Conservation (phyloP, 2,329 filamentous ascomycete genomes). For the Colletotrichum lindemuthianum region DNA sequence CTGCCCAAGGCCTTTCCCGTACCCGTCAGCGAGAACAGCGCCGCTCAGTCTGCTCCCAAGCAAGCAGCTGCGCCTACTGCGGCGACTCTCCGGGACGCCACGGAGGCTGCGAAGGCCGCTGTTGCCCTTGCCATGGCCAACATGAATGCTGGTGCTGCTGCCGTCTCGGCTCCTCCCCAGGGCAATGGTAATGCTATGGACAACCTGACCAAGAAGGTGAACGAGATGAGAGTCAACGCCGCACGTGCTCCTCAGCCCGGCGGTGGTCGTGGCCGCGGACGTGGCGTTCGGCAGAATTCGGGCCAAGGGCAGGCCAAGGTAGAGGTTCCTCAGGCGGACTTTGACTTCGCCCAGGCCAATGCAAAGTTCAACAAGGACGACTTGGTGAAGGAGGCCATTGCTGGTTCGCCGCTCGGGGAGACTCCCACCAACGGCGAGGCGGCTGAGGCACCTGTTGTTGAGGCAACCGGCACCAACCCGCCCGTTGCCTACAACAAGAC, state of each 20-base stretch:
- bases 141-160: conserved; percentile 56
- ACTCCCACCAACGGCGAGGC: conserved; percentile 51
- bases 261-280: conserved; percentile 58
- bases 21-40: conserved; percentile 38
- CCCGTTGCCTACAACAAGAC: conserved; percentile 83
- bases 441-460: conserved; percentile 47
- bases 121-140: conserved; percentile 86
- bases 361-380: conserved; percentile 60
- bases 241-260: conserved; percentile 43
- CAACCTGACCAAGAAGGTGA: conserved; percentile 78
- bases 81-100: conserved; percentile 70
- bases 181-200: conserved; percentile 64
- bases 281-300: conserved; percentile 53
- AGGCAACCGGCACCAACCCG: conserved; percentile 36
- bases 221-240: conserved; percentile 78
- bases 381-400: conserved; percentile 87
- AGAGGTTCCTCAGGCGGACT: conserved; percentile 90
- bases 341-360: conserved; percentile 78
- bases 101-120: conserved; percentile 78
- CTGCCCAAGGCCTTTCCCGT: conserved; percentile 38
- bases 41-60: conserved; percentile 40
- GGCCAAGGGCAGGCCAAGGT: conserved; percentile 66
- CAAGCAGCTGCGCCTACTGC: conserved; percentile 43
- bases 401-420: conserved; percentile 74
- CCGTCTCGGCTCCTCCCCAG: conserved; percentile 37